Evolutionary conservation across 1,284 basidiomycete genomes (phyloP), one percentile per base, ranked within the genome.

Genomic region (Abortiporus biennis): DNA sequence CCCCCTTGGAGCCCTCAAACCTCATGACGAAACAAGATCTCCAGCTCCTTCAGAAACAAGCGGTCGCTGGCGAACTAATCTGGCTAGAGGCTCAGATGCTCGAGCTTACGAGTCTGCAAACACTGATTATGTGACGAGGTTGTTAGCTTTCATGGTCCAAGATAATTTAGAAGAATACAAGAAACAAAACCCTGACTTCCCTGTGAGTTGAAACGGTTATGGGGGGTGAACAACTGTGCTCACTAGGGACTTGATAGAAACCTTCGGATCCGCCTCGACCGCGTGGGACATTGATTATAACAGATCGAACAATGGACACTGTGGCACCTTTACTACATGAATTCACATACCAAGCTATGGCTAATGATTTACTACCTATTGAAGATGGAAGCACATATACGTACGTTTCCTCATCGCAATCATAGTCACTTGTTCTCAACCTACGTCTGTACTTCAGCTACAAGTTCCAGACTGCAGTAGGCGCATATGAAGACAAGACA

Each of bases 261-360:
- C n/a, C n/a, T n/a, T n/a, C 73, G 27, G 88, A 91, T 49, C 65
- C 75, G 1, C 67, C 71, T 11, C 71, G 92, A 46, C 85, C 85
- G n/a, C 78, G 86, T 42, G 80, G 77, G 6, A 86, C 92, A 11
- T 67, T 99, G 25, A 78, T 99, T 55, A 87, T 99, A 50, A 95
- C 94, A 1, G 96, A 99, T 63, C 80, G 96, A 13, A 79, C 92
- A 2, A 93, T 99, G 86, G 96, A 99, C 64, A 82, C 85, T 47
- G 62, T 87, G 13, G 86, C 92, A 1, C 95, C 96, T 0, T 78
- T 98, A 49, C 62, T 98, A 34, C 96, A 99, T 61, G 96, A 99
- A 57, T 99, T 99, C 59, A 97, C 93, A 30, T 99, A 99, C 62
- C 96, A 99, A 63, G 95, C 96, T 1, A 99, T 99, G 96, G 86